A percentile compares a stretch with the other conserved stretches of the same genome.
Conservation (phyloP, 2,329 filamentous ascomycete species). For the Talaromyces albobiverticillius region DNA sequence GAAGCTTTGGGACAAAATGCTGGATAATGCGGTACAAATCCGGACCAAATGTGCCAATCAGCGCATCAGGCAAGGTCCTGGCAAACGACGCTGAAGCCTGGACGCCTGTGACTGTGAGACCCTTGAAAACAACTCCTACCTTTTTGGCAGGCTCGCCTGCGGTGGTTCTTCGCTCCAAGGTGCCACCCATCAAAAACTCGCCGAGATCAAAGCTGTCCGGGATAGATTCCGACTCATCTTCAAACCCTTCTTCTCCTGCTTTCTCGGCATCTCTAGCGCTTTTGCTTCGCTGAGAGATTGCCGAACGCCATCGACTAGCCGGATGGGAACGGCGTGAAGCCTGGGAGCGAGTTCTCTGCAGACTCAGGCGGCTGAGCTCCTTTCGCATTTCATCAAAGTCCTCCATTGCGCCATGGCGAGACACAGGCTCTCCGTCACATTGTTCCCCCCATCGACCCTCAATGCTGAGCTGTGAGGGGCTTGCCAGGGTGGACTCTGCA, state of each 20-base stretch:
- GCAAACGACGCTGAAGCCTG: slow-evolving; percentile 66
- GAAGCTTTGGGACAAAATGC: slow-evolving; percentile 52
- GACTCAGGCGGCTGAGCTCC: slow-evolving; percentile 54
- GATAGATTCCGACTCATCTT: slow-evolving; percentile 18
- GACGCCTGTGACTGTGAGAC: slow-evolving; percentile 70
- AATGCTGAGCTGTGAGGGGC: slow-evolving; percentile 18
- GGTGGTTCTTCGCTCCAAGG: slow-evolving; percentile 69
- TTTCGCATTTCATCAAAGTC: slow-evolving; percentile 58
- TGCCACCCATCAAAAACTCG: slow-evolving; percentile 69
- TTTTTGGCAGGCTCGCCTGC: slow-evolving; percentile 67
- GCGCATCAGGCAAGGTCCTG: slow-evolving; percentile 68
- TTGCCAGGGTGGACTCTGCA: slow-evolving; percentile 14
- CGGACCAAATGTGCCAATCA: slow-evolving; percentile 75
- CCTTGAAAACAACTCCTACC: slow-evolving; percentile 73
- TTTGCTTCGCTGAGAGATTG: slow-evolving; percentile 22
- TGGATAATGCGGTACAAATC: slow-evolving; percentile 68
- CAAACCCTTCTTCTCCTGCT: slow-evolving; percentile 41
- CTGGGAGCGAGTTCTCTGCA: slow-evolving; percentile 34
- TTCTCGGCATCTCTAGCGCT: slow-evolving; percentile 41
- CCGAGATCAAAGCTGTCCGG: slow-evolving; percentile 61
- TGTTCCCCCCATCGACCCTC: slow-evolving; percentile 63
- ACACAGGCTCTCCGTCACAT: slow-evolving; percentile 50
- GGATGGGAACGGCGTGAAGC: slow-evolving; percentile 19
- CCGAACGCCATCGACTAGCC: slow-evolving; percentile 26
- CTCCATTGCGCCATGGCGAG: slow-evolving; percentile 54